phyloP scores from a whole-genome alignment of 768 basidiomycete species.

The Agrocybe praecox region DNA sequence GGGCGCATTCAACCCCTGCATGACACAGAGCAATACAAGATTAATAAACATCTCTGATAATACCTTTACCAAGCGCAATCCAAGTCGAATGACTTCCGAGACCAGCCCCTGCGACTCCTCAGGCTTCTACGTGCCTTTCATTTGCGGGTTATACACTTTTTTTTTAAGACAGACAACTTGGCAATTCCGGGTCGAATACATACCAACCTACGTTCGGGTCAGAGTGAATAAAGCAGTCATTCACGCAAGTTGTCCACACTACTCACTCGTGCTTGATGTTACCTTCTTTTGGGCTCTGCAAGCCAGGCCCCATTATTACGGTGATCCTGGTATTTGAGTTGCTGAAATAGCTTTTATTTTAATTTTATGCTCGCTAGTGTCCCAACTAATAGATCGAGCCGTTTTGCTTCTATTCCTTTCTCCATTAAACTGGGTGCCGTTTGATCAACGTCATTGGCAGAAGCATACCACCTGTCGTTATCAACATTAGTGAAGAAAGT shows the following conservation, averaged over 20 bases:
- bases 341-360: not conserved
- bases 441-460: slow-evolving; percentile 27
- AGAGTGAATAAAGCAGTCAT: not conserved
- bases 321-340: slow-evolving; percentile 37
- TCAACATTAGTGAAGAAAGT: slow-evolving; percentile 7
- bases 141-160: slow-evolving; percentile 70
- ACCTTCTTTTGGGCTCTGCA: slow-evolving; percentile 25
- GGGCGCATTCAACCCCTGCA: too few relatives aligned
- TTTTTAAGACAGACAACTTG: slow-evolving; percentile 72
- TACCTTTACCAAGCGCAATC: slow-evolving; percentile 59
- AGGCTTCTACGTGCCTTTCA: slow-evolving; percentile 63
- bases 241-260: not conserved
- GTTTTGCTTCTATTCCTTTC: slow-evolving; percentile 12
- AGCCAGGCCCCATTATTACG: slow-evolving; percentile 47
- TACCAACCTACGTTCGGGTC: slow-evolving; percentile 35
- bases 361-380: slow-evolving; percentile 34
- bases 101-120: slow-evolving; percentile 75
- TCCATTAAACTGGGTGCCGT: slow-evolving; percentile 28
- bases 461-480: slow-evolving; percentile 30
- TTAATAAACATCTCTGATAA: too few relatives aligned
- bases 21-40: too few relatives aligned
- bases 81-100: slow-evolving; percentile 88
- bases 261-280: slow-evolving; percentile 46
- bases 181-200: slow-evolving; percentile 48
- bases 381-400: slow-evolving; percentile 31